phyloP scores from a whole-genome alignment of 2,329 filamentous ascomycete genomes.

The Sordariomycetes sp. region DNA sequence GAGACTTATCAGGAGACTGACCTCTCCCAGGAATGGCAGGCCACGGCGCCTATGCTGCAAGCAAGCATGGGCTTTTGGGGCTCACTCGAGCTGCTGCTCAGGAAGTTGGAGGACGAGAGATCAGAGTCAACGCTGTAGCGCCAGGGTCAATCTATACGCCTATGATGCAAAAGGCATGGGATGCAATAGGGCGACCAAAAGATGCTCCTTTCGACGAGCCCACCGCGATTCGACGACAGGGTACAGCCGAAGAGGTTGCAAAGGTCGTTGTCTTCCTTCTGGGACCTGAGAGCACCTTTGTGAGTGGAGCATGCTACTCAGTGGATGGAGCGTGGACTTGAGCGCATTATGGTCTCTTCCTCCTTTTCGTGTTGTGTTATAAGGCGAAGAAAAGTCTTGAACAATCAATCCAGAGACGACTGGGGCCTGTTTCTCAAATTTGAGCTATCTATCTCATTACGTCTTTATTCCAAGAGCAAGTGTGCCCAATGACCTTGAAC shows the following conservation, averaged over 20 bases:
- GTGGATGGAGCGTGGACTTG: slow-evolving; percentile 32
- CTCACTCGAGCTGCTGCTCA: slow-evolving; percentile 25
- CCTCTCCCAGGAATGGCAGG: slow-evolving; percentile 18
- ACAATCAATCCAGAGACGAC: no score
- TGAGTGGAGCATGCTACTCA: slow-evolving; percentile 29
- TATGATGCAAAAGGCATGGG: slow-evolving; percentile 34
- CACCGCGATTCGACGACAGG: slow-evolving; percentile 31
- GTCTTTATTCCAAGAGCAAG: no score
- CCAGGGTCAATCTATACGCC: slow-evolving; percentile 41
- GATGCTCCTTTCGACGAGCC: slow-evolving; percentile 31
- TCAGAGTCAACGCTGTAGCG: slow-evolving; percentile 36
- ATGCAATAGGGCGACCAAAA: slow-evolving; percentile 19
- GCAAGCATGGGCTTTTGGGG: slow-evolving; percentile 27
- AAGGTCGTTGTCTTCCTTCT: slow-evolving; percentile 24
- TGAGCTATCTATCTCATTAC: no score
- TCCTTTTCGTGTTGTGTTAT: no score
- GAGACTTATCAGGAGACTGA: not conserved
- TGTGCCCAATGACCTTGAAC: no score
- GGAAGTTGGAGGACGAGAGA: slow-evolving; percentile 30
- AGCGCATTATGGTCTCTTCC: no score
- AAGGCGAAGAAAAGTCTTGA: no score
- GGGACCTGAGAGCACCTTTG: slow-evolving; percentile 22
- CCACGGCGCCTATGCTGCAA: slow-evolving; percentile 26
- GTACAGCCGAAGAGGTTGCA: slow-evolving; percentile 28
- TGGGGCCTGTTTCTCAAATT: no score